phyloP scores from a whole-genome alignment of 148 eudicot species.

The Amaranthus cruentus region DNA sequence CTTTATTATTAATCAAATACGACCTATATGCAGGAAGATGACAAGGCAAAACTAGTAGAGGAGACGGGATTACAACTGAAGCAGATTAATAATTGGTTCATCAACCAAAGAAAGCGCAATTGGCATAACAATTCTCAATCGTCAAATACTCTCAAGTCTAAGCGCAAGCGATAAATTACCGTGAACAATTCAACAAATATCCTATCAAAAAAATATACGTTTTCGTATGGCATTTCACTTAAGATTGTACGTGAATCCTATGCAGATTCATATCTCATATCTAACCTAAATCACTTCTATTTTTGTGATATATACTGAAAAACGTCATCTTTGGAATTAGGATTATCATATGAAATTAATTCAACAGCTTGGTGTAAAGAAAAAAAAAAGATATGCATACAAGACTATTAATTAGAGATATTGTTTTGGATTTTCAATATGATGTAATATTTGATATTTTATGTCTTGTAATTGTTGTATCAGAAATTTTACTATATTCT shows the following conservation, averaged over 20 bases:
- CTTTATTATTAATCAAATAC: no score
- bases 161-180: constrained; percentile 35
- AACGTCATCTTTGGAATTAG: neutral
- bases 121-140: constrained; percentile 44
- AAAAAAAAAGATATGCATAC: constrained; percentile 15
- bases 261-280: constrained; percentile 18
- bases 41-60: constrained; percentile 46
- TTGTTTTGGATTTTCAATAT: constrained; percentile 3
- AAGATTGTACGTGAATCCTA: neutral
- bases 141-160: constrained; percentile 39
- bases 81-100: constrained; percentile 51
- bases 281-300: constrained; percentile 17
- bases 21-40: constrained; percentile 33
- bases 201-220: neutral
- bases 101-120: constrained; percentile 48
- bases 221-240: neutral
- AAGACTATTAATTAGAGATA: neutral
- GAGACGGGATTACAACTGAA: constrained; percentile 48
- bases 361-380: constrained; percentile 22
- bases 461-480: neutral
- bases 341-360: constrained; percentile 4
- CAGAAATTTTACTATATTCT: neutral
- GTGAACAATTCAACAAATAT: neutral
- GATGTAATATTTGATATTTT: constrained; percentile 6
- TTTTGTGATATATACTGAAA: constrained; percentile 15